These are phyloP conservation scores for Metarhizium anisopliae DNA, from an alignment of 2,329 filamentous ascomycete genomes.

Conservation along the genomic window DNA sequence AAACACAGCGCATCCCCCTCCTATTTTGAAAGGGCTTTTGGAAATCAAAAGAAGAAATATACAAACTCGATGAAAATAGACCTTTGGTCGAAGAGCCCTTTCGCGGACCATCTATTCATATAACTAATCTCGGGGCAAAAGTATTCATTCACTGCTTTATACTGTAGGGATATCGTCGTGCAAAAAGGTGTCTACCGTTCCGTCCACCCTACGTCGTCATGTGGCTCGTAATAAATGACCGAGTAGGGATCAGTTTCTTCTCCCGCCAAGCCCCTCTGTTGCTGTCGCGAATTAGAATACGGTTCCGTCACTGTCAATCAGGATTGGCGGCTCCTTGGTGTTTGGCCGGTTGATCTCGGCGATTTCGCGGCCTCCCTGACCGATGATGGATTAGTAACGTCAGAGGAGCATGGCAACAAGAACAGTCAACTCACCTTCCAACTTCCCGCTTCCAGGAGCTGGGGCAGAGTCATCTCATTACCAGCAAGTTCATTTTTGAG, in stretches of 20 bases:
- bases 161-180: neutral
- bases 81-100: neutral
- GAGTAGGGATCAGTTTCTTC: neutral
- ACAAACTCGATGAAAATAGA: neutral
- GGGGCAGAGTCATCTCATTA: slow-evolving; percentile 66
- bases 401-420: no score
- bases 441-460: slow-evolving; percentile 89
- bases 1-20: neutral
- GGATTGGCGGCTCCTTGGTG: slow-evolving; percentile 91
- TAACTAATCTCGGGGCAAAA: neutral
- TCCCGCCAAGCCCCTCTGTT: neutral
- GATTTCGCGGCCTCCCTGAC: slow-evolving; percentile 80
- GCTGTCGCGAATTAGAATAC: slow-evolving; percentile 60
- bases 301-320: slow-evolving; percentile 93
- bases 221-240: neutral
- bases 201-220: neutral
- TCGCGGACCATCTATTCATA: neutral
- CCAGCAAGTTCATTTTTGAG: slow-evolving; percentile 58
- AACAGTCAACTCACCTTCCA: slow-evolving; percentile 68
- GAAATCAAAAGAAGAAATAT: neutral
- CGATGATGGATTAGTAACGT: neutral
- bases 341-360: slow-evolving; percentile 93
- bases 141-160: neutral
- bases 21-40: neutral
- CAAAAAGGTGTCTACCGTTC: neutral